Percentiles rank a stretch among this genome's conserved stretches.
Conservation (phyloP, 306 rosid species). For the Quercus robur region DNA sequence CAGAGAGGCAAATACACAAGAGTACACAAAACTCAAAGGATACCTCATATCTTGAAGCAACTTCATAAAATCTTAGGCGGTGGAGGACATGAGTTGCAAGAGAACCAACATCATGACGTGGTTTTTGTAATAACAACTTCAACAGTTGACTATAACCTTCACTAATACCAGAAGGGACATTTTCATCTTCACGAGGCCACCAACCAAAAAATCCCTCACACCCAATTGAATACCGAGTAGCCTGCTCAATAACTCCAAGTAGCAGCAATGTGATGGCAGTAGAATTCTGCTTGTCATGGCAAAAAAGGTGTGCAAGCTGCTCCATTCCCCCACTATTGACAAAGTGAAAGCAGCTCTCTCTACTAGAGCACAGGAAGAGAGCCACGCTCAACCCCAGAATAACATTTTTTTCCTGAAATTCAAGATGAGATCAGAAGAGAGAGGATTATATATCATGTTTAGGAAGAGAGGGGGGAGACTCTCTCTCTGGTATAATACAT, state of each 20-base stretch:
- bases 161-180: constrained; percentile 61
- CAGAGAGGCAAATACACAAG: constrained; percentile 6
- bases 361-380: constrained; percentile 83
- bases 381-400: constrained; percentile 84
- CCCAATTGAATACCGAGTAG: constrained; percentile 80
- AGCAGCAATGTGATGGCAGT: constrained; percentile 62
- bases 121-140: constrained; percentile 77
- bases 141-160: constrained; percentile 79
- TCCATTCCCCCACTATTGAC: constrained; percentile 90
- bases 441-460: constrained; percentile 3
- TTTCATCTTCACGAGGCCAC: constrained; percentile 96
- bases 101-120: constrained; percentile 89
- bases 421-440: constrained; percentile 11
- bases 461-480: background rate
- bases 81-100: constrained; percentile 79
- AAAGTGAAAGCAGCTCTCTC: constrained; percentile 87
- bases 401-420: constrained; percentile 65
- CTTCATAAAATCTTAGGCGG: constrained; percentile 86
- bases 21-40: constrained; percentile 22
- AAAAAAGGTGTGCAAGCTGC: constrained; percentile 52
- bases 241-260: constrained; percentile 87
- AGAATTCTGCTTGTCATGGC: constrained; percentile 53
- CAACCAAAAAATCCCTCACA: constrained; percentile 96
- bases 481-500: constrained; percentile 8
- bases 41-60: constrained; percentile 93